Base-by-base conservation (phyloP, 257 asterid genomes). In the Mentha longifolia region DNA sequence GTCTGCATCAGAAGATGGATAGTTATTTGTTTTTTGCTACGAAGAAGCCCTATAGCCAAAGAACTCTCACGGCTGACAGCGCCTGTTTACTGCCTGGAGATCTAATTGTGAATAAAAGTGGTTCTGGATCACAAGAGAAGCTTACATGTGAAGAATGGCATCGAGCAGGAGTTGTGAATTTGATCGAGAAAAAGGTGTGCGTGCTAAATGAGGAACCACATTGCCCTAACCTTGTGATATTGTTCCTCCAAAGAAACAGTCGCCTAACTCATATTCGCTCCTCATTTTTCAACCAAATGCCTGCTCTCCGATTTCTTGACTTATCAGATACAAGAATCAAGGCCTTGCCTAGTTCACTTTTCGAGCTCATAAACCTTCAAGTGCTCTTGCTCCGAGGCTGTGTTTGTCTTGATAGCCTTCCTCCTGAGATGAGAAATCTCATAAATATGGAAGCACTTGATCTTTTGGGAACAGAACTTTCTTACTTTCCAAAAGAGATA, bases 181-280 rank as follows among this genome's bases (percentile, higher is more conserved):
- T 77, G 65, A 67, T 16, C 3, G 78, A 54, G 39, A 73, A 14
- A 58, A 57, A 58, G 13, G 3, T 10, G 4, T 10, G 17, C 12
- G 16, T 15, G 41, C 55, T 61, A 9, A 42, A 73, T 3, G 35
- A 12, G 39, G 14, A 12, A 20, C 78, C 57, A 9, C n/a, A 61
- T 7, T 67, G 75, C 22, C 78, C 78, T 5, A 55, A 67, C 17
- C 68, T 77, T 2, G 55, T 43, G 9, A 74, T 73, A 28, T 16
- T 77, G 64, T 67, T 77, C 55, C 82, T 77, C 55, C 82, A 77
- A 57, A 77, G 82, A 56, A 77, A 55, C 57, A 51, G 6, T 0
- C 16, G 68, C 50, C 16, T 77, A 42, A 39, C 20, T 11, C 14
- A 12, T 2, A 59, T 73, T 66, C 72, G 62, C 15, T 12, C 67